These are phyloP conservation scores for Xylaria sp. DNA, from an alignment of 2,329 filamentous ascomycete genomes.

Conservation along the genomic window DNA sequence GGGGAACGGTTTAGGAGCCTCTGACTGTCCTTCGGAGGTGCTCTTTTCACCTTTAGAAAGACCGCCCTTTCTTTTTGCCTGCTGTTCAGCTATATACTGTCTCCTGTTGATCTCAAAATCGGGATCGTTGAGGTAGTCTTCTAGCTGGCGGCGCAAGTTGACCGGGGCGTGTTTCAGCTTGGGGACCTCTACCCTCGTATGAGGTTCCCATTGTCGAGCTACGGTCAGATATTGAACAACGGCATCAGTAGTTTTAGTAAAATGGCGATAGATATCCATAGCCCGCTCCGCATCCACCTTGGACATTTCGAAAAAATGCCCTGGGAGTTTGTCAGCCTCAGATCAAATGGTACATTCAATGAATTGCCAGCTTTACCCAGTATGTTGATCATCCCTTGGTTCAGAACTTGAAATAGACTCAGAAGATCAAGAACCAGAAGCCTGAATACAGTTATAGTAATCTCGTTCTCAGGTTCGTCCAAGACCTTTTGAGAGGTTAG, in stretches of 20 bases:
- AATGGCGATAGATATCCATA: conserved; percentile 88
- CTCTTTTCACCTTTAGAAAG: conserved; percentile 46
- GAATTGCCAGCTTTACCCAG: conserved; percentile 65
- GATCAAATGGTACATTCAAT: not conserved
- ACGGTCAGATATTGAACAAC: conserved; percentile 89
- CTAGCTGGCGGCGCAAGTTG: conserved; percentile 84
- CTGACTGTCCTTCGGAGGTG: conserved; percentile 44
- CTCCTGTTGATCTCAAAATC: conserved; percentile 94
- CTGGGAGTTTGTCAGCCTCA: conserved; percentile 52
- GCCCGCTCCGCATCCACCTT: conserved; percentile 90
- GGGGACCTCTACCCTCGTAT: conserved; percentile 90
- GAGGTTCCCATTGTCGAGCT: conserved; percentile 88
- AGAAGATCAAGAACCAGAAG: conserved; percentile 89
- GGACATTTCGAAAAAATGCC: conserved; percentile 98
- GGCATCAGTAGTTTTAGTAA: conserved; percentile 88
- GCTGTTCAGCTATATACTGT: conserved; percentile 89
- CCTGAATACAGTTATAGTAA: conserved; percentile 91
- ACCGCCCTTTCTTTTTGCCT: conserved; percentile 65
- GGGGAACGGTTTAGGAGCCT: conserved; percentile 52
- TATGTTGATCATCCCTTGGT: conserved; percentile 96
- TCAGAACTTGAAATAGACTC: conserved; percentile 90
- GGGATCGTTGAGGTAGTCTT: conserved; percentile 92
- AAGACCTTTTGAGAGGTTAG: conserved; percentile 66
- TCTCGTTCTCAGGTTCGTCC: conserved; percentile 93
- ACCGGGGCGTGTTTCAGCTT: conserved; percentile 97